Conservation (phyloP, 2,329 filamentous ascomycete genomes). For the Pseudogymnoascus sp. region DNA sequence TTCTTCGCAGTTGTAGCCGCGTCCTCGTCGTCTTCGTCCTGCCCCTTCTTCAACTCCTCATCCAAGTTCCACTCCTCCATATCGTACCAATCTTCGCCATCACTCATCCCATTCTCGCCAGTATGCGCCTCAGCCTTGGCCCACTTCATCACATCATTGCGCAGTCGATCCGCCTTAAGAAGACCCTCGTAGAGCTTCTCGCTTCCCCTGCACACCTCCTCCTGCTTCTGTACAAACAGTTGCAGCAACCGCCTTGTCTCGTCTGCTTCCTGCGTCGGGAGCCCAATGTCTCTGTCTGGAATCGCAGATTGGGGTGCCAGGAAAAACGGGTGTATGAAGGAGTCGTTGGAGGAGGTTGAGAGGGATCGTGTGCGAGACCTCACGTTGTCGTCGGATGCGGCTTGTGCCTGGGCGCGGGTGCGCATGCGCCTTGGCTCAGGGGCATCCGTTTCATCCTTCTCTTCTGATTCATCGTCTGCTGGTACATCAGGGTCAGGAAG, state of each 20-base stretch:
- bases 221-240: conserved; percentile 76
- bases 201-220: conserved; percentile 68
- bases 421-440: conserved; percentile 44
- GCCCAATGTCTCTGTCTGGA: conserved; percentile 60
- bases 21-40: conserved; percentile 76
- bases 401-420: conserved; percentile 43
- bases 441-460: conserved; percentile 34
- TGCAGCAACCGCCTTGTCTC: conserved; percentile 66
- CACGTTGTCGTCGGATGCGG: conserved; percentile 29
- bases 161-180: conserved; percentile 61
- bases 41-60: conserved; percentile 70
- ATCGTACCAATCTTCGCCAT: conserved; percentile 87
- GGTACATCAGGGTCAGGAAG: conserved; percentile 3
- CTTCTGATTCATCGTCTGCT: conserved; percentile 4
- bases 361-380: conserved; percentile 27
- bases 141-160: conserved; percentile 64
- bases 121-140: conserved; percentile 69
- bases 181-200: conserved; percentile 61
- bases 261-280: conserved; percentile 67
- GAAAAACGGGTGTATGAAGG: conserved; percentile 68
- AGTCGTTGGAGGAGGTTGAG: conserved; percentile 37
- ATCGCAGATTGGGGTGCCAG: conserved; percentile 51
- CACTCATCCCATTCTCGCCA: conserved; percentile 65
- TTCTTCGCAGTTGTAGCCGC: conserved; percentile 40
- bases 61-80: conserved; percentile 68